Base-by-base conservation (phyloP, 805 yeast genomes). In the Jamesozyma hellenica region DNA sequence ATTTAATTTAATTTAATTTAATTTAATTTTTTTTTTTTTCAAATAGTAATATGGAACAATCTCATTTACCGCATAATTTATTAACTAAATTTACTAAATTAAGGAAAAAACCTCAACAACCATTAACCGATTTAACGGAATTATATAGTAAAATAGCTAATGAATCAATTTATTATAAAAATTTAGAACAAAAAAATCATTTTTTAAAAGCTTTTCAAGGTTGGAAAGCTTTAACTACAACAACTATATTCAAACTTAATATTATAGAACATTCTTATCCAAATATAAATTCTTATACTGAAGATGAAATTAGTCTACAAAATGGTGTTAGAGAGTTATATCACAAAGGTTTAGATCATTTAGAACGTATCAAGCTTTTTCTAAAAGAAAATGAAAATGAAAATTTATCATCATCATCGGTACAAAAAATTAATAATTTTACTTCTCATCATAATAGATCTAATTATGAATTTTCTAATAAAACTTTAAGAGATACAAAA, bases 151-250 rank as follows among this genome's bases (percentile, higher is more conserved):
- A 75, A 43, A 67, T 75, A 36, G 81, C 84, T 36, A 74, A 74
- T 49, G 67, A 65, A 43, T 70, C 84, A 4, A 66, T 81, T 38
- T 65, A 68, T 44, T 75, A 78, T 56, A 52, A 77, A 36, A 66
- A 75, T 3, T 53, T 76, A 15, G 87, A 82, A 50, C 80, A 80
- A 42, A 63, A 65, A 15, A 65, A 68, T 27, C 67, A 71, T 16
- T 56, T 67, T 34, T 71, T 67, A 36, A 74, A 71, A 14, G 82
- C 87, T 2, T 59, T 79, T 16, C 74, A 71, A 43, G 88, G 88
- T 2, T 81, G 90, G 88, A 80, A 77, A 47, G 65, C 77, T 2
- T 59, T 82, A n/a, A 84, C 78, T 45, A 75, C 82, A 2, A 70
- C 73, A 35, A 66, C 78, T 2, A 65, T 75, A 35, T 73, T 65